These are phyloP conservation scores for Trametes cinnabarina DNA, from an alignment of 768 basidiomycete genomes.

Conservation along the genomic window DNA sequence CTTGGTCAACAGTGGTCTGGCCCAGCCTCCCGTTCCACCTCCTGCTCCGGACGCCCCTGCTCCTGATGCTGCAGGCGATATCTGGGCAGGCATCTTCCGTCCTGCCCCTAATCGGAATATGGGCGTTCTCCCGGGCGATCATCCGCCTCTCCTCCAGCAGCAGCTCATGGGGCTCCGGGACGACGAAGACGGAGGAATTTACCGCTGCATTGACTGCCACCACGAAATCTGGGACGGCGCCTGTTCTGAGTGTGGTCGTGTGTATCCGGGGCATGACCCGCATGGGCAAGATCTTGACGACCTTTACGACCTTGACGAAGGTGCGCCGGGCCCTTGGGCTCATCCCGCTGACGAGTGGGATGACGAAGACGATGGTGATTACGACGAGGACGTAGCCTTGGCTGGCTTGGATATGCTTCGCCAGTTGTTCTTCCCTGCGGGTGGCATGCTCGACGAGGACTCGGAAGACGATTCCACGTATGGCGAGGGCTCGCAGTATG, in stretches of 20 bases:
- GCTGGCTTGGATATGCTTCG: constrained; percentile 21
- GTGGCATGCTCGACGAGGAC: constrained; percentile 11
- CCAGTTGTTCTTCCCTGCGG: constrained; percentile 9
- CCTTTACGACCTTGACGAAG: constrained; percentile 5
- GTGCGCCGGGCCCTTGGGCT: neutral
- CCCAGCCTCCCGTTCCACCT: constrained; percentile 19
- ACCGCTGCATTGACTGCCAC: constrained; percentile 71
- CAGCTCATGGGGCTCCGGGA: constrained; percentile 65
- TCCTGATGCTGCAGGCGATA: constrained; percentile 41
- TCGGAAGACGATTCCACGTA: constrained; percentile 1
- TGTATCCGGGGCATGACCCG: constrained; percentile 51
- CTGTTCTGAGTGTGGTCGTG: constrained; percentile 61
- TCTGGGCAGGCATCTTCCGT: constrained; percentile 66
- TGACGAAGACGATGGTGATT: constrained; percentile 24
- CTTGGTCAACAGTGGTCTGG: constrained; percentile 53
- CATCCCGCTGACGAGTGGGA: neutral
- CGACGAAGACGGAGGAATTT: constrained; percentile 73
- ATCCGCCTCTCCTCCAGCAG: constrained; percentile 27
- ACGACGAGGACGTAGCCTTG: constrained; percentile 25
- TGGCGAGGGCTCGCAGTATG: neutral
- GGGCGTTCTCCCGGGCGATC: constrained; percentile 18
- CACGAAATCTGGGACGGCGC: constrained; percentile 74
- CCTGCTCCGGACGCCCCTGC: constrained; percentile 20
- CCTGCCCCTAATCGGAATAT: neutral
- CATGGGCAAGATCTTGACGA: constrained; percentile 2